These are phyloP conservation scores for Aspergillus clavatus DNA, from an alignment of 2,329 filamentous ascomycete genomes.

Conservation along the genomic window DNA sequence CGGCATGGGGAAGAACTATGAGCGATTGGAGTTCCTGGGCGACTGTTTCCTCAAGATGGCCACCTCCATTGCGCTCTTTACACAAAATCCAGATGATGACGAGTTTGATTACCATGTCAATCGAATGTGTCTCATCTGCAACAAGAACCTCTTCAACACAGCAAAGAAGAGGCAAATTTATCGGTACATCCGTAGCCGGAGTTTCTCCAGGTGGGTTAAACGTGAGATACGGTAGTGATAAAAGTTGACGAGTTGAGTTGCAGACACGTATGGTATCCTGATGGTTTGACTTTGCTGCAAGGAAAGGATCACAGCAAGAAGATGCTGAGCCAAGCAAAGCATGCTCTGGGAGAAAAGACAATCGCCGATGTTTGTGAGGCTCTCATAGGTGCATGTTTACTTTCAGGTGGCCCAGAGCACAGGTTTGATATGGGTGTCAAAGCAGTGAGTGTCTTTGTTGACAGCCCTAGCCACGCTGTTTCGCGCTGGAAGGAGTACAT, in stretches of 20 bases:
- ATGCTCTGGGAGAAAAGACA: slow-evolving; percentile 77
- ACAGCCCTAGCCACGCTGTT: slow-evolving; percentile 65
- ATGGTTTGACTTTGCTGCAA: slow-evolving; percentile 65
- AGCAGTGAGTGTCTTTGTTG: slow-evolving; percentile 58
- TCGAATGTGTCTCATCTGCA: slow-evolving; percentile 87
- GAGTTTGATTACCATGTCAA: slow-evolving; percentile 87
- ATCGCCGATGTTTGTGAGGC: slow-evolving; percentile 94
- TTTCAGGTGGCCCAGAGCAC: slow-evolving; percentile 47
- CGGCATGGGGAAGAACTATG: slow-evolving; percentile 93
- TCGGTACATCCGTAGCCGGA: slow-evolving; percentile 75
- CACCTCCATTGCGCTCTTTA: slow-evolving; percentile 82
- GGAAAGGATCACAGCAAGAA: slow-evolving; percentile 61
- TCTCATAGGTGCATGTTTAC: slow-evolving; percentile 78
- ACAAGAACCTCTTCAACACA: slow-evolving; percentile 77
- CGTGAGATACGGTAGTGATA: neutral
- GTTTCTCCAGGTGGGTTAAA: slow-evolving; percentile 62
- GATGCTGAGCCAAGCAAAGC: slow-evolving; percentile 43
- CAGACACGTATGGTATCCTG: slow-evolving; percentile 80
- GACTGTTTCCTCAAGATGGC: slow-evolving; percentile 95
- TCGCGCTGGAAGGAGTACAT: slow-evolving; percentile 68
- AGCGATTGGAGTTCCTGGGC: slow-evolving; percentile 86
- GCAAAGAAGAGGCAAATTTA: slow-evolving; percentile 62
- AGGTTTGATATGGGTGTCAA: slow-evolving; percentile 58
- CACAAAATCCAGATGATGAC: slow-evolving; percentile 67
- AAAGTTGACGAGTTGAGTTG: slow-evolving; percentile 9